Evolutionary conservation across 305 asterid genomes (phyloP).

Genomic region (Petunia hybrid): DNA sequence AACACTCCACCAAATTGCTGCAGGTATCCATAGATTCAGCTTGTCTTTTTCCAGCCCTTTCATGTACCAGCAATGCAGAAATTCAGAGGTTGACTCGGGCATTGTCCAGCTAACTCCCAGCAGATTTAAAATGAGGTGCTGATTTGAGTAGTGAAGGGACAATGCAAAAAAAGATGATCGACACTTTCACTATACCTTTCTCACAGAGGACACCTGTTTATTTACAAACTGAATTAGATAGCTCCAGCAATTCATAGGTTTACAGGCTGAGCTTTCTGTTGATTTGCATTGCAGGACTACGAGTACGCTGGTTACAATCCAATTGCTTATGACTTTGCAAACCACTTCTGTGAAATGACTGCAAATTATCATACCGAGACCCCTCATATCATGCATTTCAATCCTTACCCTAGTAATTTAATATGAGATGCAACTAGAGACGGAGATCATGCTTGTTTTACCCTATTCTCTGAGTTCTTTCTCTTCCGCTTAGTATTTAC

Average conservation of each 20-base stretch:
- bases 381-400: conserved; percentile 87
- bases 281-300: conserved; percentile 62
- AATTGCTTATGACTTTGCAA: conserved; percentile 86
- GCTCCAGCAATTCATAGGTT: neutral
- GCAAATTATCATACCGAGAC: conserved; percentile 88
- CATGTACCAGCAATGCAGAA: neutral
- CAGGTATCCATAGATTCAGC: too few species aligned
- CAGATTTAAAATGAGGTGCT: too few species aligned
- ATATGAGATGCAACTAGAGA: neutral
- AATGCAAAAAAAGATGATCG: too few species aligned
- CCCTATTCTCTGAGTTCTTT: neutral
- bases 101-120: too few species aligned
- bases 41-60: neutral
- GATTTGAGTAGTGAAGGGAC: too few species aligned
- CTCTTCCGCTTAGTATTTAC: neutral
- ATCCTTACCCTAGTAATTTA: conserved; percentile 74
- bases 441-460: neutral
- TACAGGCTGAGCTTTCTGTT: neutral
- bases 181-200: too few species aligned
- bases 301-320: conserved; percentile 94
- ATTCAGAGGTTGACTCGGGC: too few species aligned
- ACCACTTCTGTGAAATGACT: conserved; percentile 97
- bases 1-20: too few species aligned
- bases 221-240: conserved; percentile 20
- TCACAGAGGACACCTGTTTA: too few species aligned